Evolutionary conservation across 2,329 filamentous ascomycete genomes (phyloP).

Genomic region (Colletotrichum trifolii): DNA sequence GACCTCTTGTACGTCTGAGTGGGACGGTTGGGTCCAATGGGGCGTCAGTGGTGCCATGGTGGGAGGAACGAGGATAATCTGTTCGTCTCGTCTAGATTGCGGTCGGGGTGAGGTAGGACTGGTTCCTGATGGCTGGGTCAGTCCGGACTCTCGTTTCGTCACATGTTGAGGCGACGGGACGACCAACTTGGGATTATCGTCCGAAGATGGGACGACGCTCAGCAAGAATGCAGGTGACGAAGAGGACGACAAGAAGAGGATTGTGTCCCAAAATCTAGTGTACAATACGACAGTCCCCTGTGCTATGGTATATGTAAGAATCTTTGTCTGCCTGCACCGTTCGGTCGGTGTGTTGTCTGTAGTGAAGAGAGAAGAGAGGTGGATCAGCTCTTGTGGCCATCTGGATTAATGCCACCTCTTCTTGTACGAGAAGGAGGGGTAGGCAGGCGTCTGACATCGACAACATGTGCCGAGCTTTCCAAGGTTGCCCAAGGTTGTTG

Average conservation of each 20-base stretch:
- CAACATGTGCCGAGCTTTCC: conserved; percentile 31
- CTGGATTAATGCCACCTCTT: conserved; percentile 21
- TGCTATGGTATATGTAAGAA: not conserved
- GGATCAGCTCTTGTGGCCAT: not conserved
- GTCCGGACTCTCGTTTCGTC: conserved; percentile 6
- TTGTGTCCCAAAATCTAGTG: not conserved
- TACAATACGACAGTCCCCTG: conserved; percentile 8
- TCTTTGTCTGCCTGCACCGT: not conserved
- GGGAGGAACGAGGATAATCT: conserved; percentile 14
- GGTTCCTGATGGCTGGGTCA: conserved; percentile 17
- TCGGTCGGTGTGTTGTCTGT: not conserved
- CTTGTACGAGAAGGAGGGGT: conserved; percentile 29
- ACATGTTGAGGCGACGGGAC: conserved; percentile 19
- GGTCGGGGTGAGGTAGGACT: conserved; percentile 21
- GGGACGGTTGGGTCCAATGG: conserved; percentile 70
- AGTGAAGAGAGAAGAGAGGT: not conserved
- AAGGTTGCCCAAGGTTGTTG: conserved; percentile 32
- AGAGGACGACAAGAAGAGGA: not conserved
- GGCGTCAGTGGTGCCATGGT: conserved; percentile 68
- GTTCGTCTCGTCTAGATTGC: conserved; percentile 20
- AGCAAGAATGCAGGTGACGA: not conserved
- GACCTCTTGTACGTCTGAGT: conserved; percentile 68
- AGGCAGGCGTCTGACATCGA: conserved; percentile 31
- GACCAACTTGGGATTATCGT: conserved; percentile 20
- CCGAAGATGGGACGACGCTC: conserved; percentile 8